Conservation (phyloP, 345 rosid species). For the Streptanthus diversifolius region DNA sequence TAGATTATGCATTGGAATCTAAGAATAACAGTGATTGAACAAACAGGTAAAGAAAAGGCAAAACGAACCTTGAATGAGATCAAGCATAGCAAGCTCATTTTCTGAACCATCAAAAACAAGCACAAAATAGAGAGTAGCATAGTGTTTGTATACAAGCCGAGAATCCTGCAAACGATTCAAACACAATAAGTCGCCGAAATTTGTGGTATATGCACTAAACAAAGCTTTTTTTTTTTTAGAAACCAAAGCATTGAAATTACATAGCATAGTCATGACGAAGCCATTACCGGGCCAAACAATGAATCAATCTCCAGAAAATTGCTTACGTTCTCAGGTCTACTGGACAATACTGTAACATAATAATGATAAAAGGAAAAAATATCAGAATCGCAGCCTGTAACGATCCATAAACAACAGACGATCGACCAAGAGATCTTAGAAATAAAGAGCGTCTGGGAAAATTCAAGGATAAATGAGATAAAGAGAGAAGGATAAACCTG, state of each 20-base stretch:
- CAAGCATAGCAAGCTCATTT: constrained; percentile 97
- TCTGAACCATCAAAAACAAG: constrained; percentile 81
- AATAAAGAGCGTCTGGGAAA: too few relatives aligned
- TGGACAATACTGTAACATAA: constrained; percentile 53
- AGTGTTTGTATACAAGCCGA: constrained; percentile 85
- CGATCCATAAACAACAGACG: neutral
- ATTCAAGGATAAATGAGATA: too few relatives aligned
- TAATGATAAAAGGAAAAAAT: neutral
- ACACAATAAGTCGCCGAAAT: neutral
- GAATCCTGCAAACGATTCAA: constrained; percentile 50
- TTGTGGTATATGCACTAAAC: neutral
- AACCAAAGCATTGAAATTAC: neutral
- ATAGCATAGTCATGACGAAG: neutral
- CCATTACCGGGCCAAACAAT: constrained; percentile 76
- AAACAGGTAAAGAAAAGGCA: neutral
- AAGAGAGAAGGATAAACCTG: constrained; percentile 42
- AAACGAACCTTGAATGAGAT: constrained; percentile 75
- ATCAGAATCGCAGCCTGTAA: neutral
- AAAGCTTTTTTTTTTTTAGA: neutral
- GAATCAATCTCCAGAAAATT: constrained; percentile 75
- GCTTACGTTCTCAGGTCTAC: constrained; percentile 89
- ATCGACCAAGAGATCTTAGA: neutral
- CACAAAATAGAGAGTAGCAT: constrained; percentile 83
- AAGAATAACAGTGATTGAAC: neutral
- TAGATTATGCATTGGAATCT: neutral